These are phyloP conservation scores for Aegilops bicornis DNA, from an alignment of 176 grass and related monocot genomes.

Conservation along the genomic window DNA sequence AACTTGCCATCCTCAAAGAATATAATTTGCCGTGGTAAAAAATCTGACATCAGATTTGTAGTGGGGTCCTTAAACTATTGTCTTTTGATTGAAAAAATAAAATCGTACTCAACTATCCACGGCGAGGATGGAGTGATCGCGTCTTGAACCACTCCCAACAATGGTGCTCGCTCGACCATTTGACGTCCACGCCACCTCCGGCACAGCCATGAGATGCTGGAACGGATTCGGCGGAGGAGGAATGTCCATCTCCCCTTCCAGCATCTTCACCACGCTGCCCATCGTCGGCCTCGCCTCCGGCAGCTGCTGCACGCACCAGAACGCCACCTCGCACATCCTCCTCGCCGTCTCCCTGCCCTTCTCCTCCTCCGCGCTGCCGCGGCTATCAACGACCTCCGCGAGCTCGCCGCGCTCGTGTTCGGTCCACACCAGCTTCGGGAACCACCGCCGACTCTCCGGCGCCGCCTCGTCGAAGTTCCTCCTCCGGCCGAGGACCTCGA, in stretches of 20 bases:
- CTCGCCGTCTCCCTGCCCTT: conserved; percentile 16
- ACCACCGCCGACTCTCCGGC: conserved; percentile 21
- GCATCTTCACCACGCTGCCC: conserved; percentile 46
- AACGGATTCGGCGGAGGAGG: background rate
- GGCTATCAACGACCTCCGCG: background rate
- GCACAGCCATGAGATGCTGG: background rate
- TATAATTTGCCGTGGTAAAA: too few relatives aligned
- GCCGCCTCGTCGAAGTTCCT: conserved; percentile 23
- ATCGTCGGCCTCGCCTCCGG: conserved; percentile 40
- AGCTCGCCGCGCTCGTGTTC: conserved; percentile 6
- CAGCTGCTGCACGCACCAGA: conserved; percentile 50
- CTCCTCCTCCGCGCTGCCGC: background rate
- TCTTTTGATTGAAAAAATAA: too few relatives aligned
- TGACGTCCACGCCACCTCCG: background rate
- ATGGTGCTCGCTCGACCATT: background rate
- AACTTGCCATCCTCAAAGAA: too few relatives aligned
- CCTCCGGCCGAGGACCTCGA: background rate
- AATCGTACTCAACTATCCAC: background rate
- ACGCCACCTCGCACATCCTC: conserved; percentile 28
- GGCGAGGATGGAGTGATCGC: background rate
- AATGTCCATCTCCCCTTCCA: conserved; percentile 23
- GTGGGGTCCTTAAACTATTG: too few relatives aligned
- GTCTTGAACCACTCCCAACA: background rate
- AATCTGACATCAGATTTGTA: too few relatives aligned
- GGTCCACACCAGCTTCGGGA: conserved; percentile 18